Evolutionary conservation across 306 rosid genomes (phyloP).

Genomic region (Vicia sativa): DNA sequence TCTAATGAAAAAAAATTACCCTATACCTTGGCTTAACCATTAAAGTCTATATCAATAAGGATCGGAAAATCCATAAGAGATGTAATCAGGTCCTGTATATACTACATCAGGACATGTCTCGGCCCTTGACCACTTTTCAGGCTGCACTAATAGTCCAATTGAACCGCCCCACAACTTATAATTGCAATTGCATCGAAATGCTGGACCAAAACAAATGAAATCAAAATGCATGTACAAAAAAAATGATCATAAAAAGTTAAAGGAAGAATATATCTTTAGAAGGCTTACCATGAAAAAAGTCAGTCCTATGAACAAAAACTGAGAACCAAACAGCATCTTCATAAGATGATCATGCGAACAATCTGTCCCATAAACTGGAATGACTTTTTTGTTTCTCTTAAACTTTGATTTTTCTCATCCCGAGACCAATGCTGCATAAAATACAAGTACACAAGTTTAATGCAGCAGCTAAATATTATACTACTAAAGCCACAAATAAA

Average conservation of each 20-base stretch:
- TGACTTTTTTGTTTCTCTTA: conserved; percentile 81
- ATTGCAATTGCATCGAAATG: conserved; percentile 17
- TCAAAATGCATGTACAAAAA: not conserved
- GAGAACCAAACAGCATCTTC: conserved; percentile 27
- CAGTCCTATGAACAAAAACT: conserved; percentile 11
- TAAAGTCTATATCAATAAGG: conserved; percentile 19
- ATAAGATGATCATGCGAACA: conserved; percentile 75
- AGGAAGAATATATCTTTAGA: conserved; percentile 26
- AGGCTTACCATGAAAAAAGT: conserved; percentile 33
- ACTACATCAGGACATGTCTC: too few species aligned
- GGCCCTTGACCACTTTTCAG: not conserved
- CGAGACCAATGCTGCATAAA: conserved; percentile 80
- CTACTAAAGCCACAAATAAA: conserved; percentile 23
- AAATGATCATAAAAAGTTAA: not conserved
- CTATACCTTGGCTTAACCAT: not conserved
- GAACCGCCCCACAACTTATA: conserved; percentile 21
- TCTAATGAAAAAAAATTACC: conserved; percentile 9
- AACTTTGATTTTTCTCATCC: conserved; percentile 75
- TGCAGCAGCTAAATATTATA: conserved; percentile 11
- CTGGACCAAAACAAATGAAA: conserved; percentile 3
- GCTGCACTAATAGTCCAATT: conserved; percentile 8
- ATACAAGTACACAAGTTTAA: conserved; percentile 29
- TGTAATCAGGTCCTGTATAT: conserved; percentile 4
- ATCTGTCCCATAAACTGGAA: conserved; percentile 74
- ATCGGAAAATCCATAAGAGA: conserved; percentile 23